A percentile compares a stretch with the other conserved stretches of the same genome.
These are phyloP conservation scores for Tetrapisispora namnaoensis DNA, from an alignment of 805 yeast species.

Conservation along the genomic window DNA sequence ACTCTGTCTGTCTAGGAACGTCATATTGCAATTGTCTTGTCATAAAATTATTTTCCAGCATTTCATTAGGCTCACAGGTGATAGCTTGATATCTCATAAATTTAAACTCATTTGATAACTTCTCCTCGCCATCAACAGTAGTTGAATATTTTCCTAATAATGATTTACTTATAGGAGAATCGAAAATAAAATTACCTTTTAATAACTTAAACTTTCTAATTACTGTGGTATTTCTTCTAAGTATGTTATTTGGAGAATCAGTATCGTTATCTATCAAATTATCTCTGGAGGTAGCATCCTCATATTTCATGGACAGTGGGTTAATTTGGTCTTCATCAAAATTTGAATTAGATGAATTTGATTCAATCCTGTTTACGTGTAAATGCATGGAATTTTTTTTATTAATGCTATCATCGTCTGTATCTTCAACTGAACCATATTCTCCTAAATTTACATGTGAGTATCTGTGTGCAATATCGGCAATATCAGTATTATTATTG, in stretches of 20 bases:
- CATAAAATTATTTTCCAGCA: conserved; percentile 53
- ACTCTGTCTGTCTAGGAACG: conserved; percentile 74
- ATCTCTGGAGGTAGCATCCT: conserved; percentile 1
- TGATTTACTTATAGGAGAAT: conserved; percentile 76
- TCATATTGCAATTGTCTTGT: conserved; percentile 72
- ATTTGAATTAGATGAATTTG: conserved; percentile 5
- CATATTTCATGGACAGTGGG: background rate
- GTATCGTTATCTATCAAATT: conserved; percentile 1
- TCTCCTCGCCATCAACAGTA: conserved; percentile 36
- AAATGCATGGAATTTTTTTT: conserved; percentile 8
- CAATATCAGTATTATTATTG: background rate
- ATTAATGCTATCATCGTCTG: conserved; percentile 8
- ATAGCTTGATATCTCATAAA: conserved; percentile 92
- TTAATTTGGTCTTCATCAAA: background rate
- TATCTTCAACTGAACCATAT: conserved; percentile 8
- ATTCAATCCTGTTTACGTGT: conserved; percentile 6
- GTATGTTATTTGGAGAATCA: background rate
- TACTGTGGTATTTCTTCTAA: conserved; percentile 5
- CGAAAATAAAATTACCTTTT: conserved; percentile 74
- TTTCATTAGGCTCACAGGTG: conserved; percentile 80
- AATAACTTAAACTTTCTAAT: conserved; percentile 26
- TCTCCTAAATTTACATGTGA: conserved; percentile 22
- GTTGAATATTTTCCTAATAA: conserved; percentile 42
- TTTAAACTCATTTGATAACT: conserved; percentile 45
- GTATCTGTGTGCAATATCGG: conserved; percentile 4